phyloP scores from a whole-genome alignment of 257 asterid genomes.

The Prunella vulgaris region DNA sequence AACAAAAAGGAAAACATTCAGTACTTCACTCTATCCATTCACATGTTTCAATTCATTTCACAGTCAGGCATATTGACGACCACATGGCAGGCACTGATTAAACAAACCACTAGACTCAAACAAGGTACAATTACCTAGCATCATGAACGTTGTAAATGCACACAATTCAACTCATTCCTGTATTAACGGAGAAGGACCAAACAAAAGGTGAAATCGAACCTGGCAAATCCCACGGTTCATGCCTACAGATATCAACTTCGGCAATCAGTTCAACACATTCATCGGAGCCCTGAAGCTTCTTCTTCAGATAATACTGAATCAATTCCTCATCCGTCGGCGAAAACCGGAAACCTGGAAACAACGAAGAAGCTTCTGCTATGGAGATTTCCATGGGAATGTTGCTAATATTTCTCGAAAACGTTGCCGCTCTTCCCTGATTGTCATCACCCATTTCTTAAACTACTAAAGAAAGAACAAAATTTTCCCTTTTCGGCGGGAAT shows the following conservation, averaged over 20 bases:
- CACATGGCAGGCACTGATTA: not conserved
- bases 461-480: not conserved
- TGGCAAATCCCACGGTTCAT: slow-evolving; percentile 96
- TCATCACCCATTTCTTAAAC: slow-evolving; percentile 2
- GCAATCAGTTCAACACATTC: slow-evolving; percentile 58
- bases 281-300: slow-evolving; percentile 52
- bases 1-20: too few species aligned
- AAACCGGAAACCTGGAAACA: slow-evolving; percentile 84
- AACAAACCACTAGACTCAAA: not conserved
- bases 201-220: slow-evolving; percentile 30
- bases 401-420: not conserved
- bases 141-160: not conserved
- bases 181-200: too few species aligned
- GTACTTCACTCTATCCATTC: too few species aligned
- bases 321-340: slow-evolving; percentile 85
- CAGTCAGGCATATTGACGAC: not conserved
- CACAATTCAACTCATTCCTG: not conserved
- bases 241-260: slow-evolving; percentile 71
- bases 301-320: slow-evolving; percentile 60
- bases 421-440: not conserved
- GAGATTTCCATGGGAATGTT: slow-evolving; percentile 46
- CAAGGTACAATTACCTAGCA: not conserved
- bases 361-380: slow-evolving; percentile 53
- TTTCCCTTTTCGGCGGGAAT: not conserved
- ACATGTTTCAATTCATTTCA: not conserved